Evolutionary conservation across 306 rosid genomes (phyloP), one percentile per base, ranked within the genome.

Genomic region (Quercus dentata): DNA sequence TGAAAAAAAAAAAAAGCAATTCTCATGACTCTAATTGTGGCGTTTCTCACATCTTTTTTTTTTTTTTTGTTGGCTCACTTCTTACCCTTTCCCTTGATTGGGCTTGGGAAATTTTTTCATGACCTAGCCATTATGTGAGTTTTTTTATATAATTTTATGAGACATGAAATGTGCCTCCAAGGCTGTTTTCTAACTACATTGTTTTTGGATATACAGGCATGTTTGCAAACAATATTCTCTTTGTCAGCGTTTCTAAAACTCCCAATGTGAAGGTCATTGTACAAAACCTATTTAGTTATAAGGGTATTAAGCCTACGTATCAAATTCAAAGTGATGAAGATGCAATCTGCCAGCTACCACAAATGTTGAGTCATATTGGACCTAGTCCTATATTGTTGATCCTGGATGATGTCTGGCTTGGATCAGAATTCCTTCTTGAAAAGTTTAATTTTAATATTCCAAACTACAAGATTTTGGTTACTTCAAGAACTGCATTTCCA

Each of bases 361-460:
- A 52, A 33, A 81, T 84, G 80, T 58, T 88, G 31, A 82, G 69
- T 13, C 21, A 38, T 54, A 71, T 78, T 71, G 74, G 70, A 59
- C 15, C 30, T 18, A 65, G 35, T 19, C 88, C 86, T 51, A 44
- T 83, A 5, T 17, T 92, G 79, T 68, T 90, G 83, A 90, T 92
- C 18, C 49, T 92, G 19, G 97, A 92, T 58, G 90, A 88, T 78
- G 91, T 92, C 77, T 83, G 86, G 90, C 52, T 64, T 0, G 82
- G 74, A 38, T 80, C 92, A 15, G 91, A 75, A 56, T 72, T 68
- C 73, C 84, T 91, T 57, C 65, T 91, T 68, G 89, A 89, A 1
- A 87, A 85, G 4, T 78, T 91, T 21, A 19, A 15, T 23, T 83
- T 86, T 51, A 18, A 73, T 41, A 80, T 83, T 5, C 72, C 88